These are phyloP conservation scores for Ascosphaera apis DNA, from an alignment of 2,329 filamentous ascomycete genomes.

Conservation along the genomic window DNA sequence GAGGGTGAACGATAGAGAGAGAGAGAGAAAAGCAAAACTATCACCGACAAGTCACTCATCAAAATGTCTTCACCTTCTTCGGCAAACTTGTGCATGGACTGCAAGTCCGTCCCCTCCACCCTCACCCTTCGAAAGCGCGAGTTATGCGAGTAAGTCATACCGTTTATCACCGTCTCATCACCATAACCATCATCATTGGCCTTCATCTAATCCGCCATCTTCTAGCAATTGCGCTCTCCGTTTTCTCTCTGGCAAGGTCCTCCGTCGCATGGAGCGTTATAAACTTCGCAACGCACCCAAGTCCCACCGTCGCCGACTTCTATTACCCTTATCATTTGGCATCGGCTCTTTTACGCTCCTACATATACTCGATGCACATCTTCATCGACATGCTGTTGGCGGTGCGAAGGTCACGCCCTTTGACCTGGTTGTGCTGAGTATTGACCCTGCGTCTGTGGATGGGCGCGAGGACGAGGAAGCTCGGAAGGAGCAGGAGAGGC, in stretches of 20 bases:
- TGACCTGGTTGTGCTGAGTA: constrained; percentile 27
- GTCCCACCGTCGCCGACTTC: constrained; percentile 29
- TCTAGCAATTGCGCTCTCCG: constrained; percentile 49
- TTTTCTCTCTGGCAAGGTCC: constrained; percentile 56
- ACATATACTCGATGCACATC: constrained; percentile 48
- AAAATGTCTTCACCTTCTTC: constrained; percentile 1
- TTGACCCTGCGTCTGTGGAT: constrained; percentile 18
- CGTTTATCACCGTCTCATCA: not conserved
- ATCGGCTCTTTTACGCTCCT: constrained; percentile 57
- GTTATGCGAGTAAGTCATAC: constrained; percentile 5
- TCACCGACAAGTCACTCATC: not conserved
- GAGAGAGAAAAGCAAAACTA: not conserved
- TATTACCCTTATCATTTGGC: constrained; percentile 66
- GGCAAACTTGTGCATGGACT: constrained; percentile 10
- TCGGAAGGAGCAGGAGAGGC: constrained; percentile 15
- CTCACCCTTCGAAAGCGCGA: constrained; percentile 4
- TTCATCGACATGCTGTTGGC: constrained; percentile 39
- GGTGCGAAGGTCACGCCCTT: constrained; percentile 41
- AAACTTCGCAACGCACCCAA: constrained; percentile 18
- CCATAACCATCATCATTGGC: not conserved
- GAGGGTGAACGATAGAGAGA: not conserved
- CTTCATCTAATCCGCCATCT: constrained; percentile 4
- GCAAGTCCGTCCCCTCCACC: constrained; percentile 4
- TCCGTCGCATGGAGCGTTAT: constrained; percentile 53
- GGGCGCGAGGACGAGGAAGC: constrained; percentile 6